Percentiles rank a stretch among this genome's conserved stretches.
Conservation (phyloP, 176 grass and related monocot genomes). For the Puccinellia tenuiflora region DNA sequence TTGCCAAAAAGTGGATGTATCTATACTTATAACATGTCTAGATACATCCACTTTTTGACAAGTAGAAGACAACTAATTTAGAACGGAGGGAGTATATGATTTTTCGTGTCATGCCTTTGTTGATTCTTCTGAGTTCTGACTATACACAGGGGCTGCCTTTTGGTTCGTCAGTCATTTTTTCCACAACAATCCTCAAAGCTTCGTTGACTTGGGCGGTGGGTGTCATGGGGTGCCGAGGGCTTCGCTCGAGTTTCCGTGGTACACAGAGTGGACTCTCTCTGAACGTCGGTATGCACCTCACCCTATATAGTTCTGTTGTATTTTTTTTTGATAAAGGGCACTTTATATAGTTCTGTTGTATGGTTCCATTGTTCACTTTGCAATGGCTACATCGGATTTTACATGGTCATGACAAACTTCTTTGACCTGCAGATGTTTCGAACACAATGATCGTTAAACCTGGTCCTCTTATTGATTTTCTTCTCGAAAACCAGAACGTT, state of each 20-base stretch:
- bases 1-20: too few species aligned
- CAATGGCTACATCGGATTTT: neutral
- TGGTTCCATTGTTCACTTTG: neutral
- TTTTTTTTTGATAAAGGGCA: too few species aligned
- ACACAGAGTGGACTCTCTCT: slow-evolving; percentile 70
- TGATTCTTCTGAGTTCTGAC: slow-evolving; percentile 2
- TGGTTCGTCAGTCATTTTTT: slow-evolving; percentile 82
- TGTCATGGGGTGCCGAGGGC: slow-evolving; percentile 76
- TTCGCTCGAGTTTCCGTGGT: slow-evolving; percentile 82
- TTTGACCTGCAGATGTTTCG: slow-evolving; percentile 63
- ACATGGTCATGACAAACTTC: neutral
- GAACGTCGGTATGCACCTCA: slow-evolving; percentile 44
- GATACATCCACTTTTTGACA: too few species aligned
- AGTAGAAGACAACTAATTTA: too few species aligned
- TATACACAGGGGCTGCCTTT: slow-evolving; percentile 61
- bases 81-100: too few species aligned
- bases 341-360: neutral
- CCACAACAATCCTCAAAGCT: slow-evolving; percentile 54
- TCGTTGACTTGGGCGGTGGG: slow-evolving; percentile 70
- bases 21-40: too few species aligned
- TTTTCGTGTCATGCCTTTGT: neutral
- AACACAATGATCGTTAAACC: slow-evolving; percentile 94
- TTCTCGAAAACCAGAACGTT: slow-evolving; percentile 70
- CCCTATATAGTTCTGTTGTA: neutral
- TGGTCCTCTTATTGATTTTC: slow-evolving; percentile 82